Conservation (phyloP, 768 basidiomycete species). For the Leccinellum rugosiceps region DNA sequence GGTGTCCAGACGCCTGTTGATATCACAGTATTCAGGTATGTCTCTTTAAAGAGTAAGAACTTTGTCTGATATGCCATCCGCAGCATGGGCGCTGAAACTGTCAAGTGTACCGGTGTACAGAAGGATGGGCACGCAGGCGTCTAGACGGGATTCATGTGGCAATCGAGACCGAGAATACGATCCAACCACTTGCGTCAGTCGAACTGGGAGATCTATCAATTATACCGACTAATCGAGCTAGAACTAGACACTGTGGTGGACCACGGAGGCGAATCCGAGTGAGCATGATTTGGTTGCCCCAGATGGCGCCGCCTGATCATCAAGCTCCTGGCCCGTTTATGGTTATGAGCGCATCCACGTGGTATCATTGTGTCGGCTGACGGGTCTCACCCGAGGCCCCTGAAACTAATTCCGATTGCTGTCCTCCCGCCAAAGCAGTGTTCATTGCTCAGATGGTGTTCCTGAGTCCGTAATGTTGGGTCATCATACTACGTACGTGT, state of each 20-base stretch:
- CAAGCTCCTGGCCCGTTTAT: neutral
- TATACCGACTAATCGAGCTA: neutral
- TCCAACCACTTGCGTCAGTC: neutral
- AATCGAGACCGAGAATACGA: neutral
- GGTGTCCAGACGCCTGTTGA: neutral
- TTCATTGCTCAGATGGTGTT: neutral
- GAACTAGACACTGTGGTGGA: neutral
- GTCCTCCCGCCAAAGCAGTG: neutral
- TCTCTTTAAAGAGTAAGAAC: neutral
- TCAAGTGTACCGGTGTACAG: neutral
- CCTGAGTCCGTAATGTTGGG: too few species aligned
- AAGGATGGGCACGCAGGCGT: neutral
- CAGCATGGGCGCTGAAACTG: neutral
- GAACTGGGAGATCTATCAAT: neutral
- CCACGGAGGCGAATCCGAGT: neutral
- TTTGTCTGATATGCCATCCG: neutral
- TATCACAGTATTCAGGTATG: slow-evolving; percentile 23
- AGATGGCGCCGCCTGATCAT: neutral
- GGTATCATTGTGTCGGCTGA: neutral
- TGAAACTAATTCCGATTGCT: neutral
- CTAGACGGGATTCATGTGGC: neutral
- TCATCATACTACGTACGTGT: neutral
- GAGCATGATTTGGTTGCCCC: neutral
- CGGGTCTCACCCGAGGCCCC: neutral
- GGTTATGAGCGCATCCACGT: neutral